Conservation (phyloP, 345 rosid genomes). For the Boechera divaricarpa region DNA sequence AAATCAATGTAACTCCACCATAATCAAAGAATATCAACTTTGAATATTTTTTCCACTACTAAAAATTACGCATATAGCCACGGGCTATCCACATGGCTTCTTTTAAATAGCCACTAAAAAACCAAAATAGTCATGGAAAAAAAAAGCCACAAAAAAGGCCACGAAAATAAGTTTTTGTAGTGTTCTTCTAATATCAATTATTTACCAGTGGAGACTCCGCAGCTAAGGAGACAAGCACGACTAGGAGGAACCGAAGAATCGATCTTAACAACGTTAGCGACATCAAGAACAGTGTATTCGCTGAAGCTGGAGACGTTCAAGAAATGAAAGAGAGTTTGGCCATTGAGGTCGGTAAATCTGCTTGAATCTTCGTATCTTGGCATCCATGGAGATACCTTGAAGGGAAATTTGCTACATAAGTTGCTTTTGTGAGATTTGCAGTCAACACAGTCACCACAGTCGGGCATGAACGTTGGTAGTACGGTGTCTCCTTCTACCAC, state of each 20-base stretch:
- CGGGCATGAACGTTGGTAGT: conserved; percentile 73
- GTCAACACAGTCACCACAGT: conserved; percentile 75
- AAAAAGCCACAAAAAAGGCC: too few relatives aligned
- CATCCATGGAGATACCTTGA: conserved; percentile 75
- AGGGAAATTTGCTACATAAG: conserved; percentile 73
- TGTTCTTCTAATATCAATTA: neutral
- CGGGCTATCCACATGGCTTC: too few relatives aligned
- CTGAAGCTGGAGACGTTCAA: conserved; percentile 75
- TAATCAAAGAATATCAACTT: neutral
- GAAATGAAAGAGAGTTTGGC: conserved; percentile 71
- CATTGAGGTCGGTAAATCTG: conserved; percentile 78
- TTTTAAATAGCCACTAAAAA: too few relatives aligned
- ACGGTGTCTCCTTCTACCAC: conserved; percentile 69
- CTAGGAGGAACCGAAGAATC: conserved; percentile 70
- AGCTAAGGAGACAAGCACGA: conserved; percentile 83
- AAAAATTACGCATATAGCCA: too few relatives aligned
- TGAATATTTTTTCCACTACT: neutral
- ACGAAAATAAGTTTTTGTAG: too few relatives aligned
- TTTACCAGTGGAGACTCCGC: conserved; percentile 89
- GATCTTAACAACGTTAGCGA: conserved; percentile 66
- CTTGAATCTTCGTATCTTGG: conserved; percentile 67
- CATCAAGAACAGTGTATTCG: conserved; percentile 79
- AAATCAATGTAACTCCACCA: neutral
- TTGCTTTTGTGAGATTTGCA: conserved; percentile 79
- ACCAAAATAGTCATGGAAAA: too few relatives aligned